A percentile compares a stretch with the other conserved stretches of the same genome.
phyloP scores from a whole-genome alignment of 129 eudicot species.

The Flaveria sonorensis region DNA sequence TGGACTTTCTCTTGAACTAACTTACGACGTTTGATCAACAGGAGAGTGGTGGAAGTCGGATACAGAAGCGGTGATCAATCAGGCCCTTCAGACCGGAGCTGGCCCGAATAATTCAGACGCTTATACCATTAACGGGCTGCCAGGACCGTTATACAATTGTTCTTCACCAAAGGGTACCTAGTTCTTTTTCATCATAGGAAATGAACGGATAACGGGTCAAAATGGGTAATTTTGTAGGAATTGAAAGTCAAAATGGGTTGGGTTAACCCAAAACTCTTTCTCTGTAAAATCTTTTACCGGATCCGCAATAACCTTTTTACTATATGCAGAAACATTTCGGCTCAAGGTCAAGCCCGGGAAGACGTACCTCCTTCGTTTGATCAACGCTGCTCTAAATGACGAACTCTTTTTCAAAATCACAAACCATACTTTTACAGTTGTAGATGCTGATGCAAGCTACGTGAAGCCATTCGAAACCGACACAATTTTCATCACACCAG shows the following conservation, averaged over 20 bases:
- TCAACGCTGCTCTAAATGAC: slow-evolving; percentile 49
- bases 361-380: slow-evolving; percentile 43
- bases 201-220: too few species aligned
- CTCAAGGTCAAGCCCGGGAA: slow-evolving; percentile 48
- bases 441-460: slow-evolving; percentile 48
- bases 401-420: slow-evolving; percentile 52
- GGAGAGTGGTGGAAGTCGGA: slow-evolving; percentile 84
- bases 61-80: slow-evolving; percentile 69
- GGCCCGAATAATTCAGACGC: slow-evolving; percentile 80
- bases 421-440: slow-evolving; percentile 56
- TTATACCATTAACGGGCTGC: slow-evolving; percentile 70
- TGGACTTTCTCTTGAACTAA: not conserved
- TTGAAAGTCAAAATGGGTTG: not conserved
- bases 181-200: not conserved
- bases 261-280: not conserved
- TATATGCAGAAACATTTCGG: slow-evolving; percentile 39
- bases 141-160: slow-evolving; percentile 72
- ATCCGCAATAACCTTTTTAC: too few species aligned
- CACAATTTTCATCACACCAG: slow-evolving; percentile 41
- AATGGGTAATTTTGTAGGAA: too few species aligned
- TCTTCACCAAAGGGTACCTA: slow-evolving; percentile 39
- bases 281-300: too few species aligned
- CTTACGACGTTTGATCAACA: not conserved
- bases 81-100: slow-evolving; percentile 74
- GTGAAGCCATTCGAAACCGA: slow-evolving; percentile 51